Percentiles rank a stretch among this genome's conserved stretches.
Conservation (phyloP, 495 filamentous ascomycete species). For the Xylaria castorea region DNA sequence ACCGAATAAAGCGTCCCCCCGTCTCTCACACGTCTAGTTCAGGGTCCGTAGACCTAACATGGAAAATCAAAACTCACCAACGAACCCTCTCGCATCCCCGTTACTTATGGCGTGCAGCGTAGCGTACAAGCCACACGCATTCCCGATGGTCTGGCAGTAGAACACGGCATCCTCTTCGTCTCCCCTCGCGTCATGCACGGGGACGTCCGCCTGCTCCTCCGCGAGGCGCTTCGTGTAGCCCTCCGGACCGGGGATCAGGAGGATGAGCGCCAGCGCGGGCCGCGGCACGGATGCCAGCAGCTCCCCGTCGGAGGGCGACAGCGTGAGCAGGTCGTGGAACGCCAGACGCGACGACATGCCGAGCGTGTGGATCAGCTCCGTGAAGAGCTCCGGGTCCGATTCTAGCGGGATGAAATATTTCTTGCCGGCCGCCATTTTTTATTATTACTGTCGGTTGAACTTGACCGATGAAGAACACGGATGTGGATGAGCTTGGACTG, state of each 20-base stretch:
- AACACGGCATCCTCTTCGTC: slow-evolving; percentile 63
- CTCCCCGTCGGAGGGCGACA: slow-evolving; percentile 49
- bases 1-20: neutral
- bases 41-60: neutral
- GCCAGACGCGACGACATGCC: slow-evolving; percentile 66
- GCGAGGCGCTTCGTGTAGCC: slow-evolving; percentile 61
- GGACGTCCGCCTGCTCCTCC: slow-evolving; percentile 57
- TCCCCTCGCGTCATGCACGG: slow-evolving; percentile 36
- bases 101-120: slow-evolving; percentile 72
- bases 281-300: slow-evolving; percentile 74
- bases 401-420: slow-evolving; percentile 37
- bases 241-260: slow-evolving; percentile 39
- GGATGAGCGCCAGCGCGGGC: slow-evolving; percentile 69
- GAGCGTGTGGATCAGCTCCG: slow-evolving; percentile 70
- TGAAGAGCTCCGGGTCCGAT: slow-evolving; percentile 77
- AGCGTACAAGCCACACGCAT: slow-evolving; percentile 83
- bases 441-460: neutral
- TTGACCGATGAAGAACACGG: neutral
- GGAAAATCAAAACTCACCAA: slow-evolving; percentile 40
- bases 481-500: neutral
- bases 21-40: neutral
- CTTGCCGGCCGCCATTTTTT: slow-evolving; percentile 16
- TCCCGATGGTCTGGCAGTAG: slow-evolving; percentile 87
- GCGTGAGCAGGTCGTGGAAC: slow-evolving; percentile 80
- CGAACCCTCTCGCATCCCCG: slow-evolving; percentile 53